Conservation (phyloP, 441 rosid species). For the Pelargonium hybrid region DNA sequence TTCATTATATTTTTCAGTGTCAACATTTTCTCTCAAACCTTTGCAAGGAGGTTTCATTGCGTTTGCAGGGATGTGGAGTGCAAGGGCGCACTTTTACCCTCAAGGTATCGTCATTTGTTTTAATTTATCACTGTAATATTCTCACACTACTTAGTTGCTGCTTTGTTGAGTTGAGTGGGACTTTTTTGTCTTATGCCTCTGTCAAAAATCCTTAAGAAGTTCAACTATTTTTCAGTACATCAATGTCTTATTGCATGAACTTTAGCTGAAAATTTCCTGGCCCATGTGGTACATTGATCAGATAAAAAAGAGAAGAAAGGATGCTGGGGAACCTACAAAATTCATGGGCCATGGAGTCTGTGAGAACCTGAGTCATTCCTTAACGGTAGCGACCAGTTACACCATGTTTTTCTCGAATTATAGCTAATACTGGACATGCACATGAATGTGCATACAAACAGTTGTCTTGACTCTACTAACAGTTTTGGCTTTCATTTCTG, state of each 20-base stretch:
- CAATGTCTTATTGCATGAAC: neutral
- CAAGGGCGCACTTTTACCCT: conserved; percentile 81
- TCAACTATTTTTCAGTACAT: neutral
- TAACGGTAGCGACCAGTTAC: conserved; percentile 38
- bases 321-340: conserved; percentile 73
- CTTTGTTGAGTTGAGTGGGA: conserved; percentile 3
- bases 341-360: conserved; percentile 89
- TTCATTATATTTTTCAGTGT: conserved; percentile 35
- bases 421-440: neutral
- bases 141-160: neutral
- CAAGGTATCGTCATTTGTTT: conserved; percentile 36
- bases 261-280: conserved; percentile 8
- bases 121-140: neutral
- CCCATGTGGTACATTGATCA: conserved; percentile 21
- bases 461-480: neutral
- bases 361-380: conserved; percentile 78
- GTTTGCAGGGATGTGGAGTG: conserved; percentile 75
- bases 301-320: conserved; percentile 76
- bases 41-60: conserved; percentile 85
- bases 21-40: conserved; percentile 60
- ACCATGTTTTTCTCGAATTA: conserved; percentile 6
- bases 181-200: neutral
- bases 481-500: neutral
- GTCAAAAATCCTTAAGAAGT: neutral
- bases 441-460: conserved; percentile 1